Base-by-base conservation (phyloP, 176 grass and related monocot genomes). In the Hordeum marinum region DNA sequence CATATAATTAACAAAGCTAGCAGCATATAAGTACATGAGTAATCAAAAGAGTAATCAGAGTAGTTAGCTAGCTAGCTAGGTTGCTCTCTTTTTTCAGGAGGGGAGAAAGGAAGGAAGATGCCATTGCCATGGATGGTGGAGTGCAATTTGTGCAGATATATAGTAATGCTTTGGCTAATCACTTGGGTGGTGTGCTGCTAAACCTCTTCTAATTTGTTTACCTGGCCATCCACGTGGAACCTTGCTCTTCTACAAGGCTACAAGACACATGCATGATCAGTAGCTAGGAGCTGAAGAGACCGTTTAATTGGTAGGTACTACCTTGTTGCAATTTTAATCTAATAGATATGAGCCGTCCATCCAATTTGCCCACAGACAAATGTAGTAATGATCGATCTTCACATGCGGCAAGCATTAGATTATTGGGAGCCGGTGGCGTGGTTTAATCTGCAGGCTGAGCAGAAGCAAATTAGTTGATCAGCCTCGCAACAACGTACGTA, bases 211-310 rank as follows among this genome's bases (percentile, higher is more conserved):
- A n/a, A n/a, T n/a, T 23, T 78, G 15, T 64, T 80, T n/a, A 27
- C 9, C 12, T 27, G 46, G 31, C 4, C 13, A 82, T 76, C 85
- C 62, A 88, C 86, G 80, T 88, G 86, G 86, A 88, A 41, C 48
- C 36, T 63, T 3, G 35, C 18, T 36, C 81, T 75, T 48, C 17
- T 64, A 23, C 31, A 63, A 18, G 40, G 35, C 48, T 80, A 27
- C 62, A 85, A 41, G 75, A 39, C 75, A 77, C 75, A 59, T 31
- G 71, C 71, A 75, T 75, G 71, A 75, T 41, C 76, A 78, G 75
- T 20, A 55, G 39, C 50, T 37, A 37, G 52, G 23, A 35, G 75
- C 34, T 17, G 21, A 78, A 35, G 32, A 17, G 72, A 15, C 55
- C 54, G 21, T 78, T 61, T 78, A 60, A 78, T 26, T 26, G 46